Evolutionary conservation across 495 filamentous ascomycete species (phyloP).

Genomic region (Annulohypoxylon bovei): DNA sequence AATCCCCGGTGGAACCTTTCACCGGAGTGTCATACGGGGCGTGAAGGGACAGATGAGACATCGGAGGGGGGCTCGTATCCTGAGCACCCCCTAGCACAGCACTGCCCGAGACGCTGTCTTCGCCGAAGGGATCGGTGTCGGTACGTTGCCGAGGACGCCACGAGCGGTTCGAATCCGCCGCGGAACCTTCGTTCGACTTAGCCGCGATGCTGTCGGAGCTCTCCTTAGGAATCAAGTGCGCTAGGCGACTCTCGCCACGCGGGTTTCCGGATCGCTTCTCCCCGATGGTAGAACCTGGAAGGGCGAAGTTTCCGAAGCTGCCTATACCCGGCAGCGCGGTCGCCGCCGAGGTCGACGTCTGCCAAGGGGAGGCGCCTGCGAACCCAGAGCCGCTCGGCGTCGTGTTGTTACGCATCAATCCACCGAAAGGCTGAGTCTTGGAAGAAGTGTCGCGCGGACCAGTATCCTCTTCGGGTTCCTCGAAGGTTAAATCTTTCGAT

Average conservation of each 20-base stretch:
- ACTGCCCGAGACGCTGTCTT: conserved; percentile 72
- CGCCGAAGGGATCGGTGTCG: conserved; percentile 85
- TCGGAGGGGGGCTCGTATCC: conserved; percentile 71
- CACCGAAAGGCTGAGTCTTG: conserved; percentile 61
- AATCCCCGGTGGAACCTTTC: conserved; percentile 67
- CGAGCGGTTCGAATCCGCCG: conserved; percentile 48
- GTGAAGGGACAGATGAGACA: conserved; percentile 50
- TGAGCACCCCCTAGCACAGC: conserved; percentile 81
- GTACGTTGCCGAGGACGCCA: conserved; percentile 68
- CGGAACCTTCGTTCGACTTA: conserved; percentile 49
- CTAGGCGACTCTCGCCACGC: conserved; percentile 82
- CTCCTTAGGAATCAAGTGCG: conserved; percentile 82
- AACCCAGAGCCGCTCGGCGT: conserved; percentile 45
- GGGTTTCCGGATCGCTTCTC: conserved; percentile 80
- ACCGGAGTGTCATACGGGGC: conserved; percentile 65
- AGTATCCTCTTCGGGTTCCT: conserved; percentile 58
- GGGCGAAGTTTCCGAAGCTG: conserved; percentile 85
- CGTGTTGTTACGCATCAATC: conserved; percentile 76
- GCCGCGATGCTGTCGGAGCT: conserved; percentile 70
- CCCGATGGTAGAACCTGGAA: conserved; percentile 62
- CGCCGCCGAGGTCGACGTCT: conserved; percentile 61
- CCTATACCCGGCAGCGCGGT: conserved; percentile 76
- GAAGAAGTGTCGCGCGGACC: conserved; percentile 20
- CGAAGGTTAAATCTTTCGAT: conserved; percentile 56
- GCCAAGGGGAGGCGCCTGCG: conserved; percentile 76